These are phyloP conservation scores for Clavaria fumosa DNA, from an alignment of 768 basidiomycete species.

Conservation along the genomic window DNA sequence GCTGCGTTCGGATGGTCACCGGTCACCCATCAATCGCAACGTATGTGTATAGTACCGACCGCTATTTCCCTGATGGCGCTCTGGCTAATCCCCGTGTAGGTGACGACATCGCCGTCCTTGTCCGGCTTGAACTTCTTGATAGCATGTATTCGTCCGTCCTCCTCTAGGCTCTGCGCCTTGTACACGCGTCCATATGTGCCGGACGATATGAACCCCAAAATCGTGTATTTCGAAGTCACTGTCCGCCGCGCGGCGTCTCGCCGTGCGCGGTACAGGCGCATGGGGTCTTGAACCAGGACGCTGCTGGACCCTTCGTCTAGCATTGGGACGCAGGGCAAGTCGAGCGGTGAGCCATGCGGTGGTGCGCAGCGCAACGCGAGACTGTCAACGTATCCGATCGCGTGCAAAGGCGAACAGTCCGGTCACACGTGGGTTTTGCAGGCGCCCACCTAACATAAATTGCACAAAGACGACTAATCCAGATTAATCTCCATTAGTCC, in stretches of 20 bases:
- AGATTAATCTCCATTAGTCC: too few relatives aligned
- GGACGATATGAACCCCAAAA: constrained; percentile 94
- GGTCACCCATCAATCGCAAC: neutral
- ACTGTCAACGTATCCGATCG: too few relatives aligned
- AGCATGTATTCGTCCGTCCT: constrained; percentile 63
- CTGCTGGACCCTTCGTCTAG: constrained; percentile 24
- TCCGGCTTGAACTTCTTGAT: constrained; percentile 99
- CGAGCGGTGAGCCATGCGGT: too few relatives aligned
- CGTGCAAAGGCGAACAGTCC: too few relatives aligned
- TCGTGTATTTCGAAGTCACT: constrained; percentile 73
- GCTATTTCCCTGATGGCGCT: constrained; percentile 96
- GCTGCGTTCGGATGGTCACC: constrained; percentile 25
- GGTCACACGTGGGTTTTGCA: too few relatives aligned
- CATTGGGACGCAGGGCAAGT: constrained; percentile 8
- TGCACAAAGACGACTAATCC: too few relatives aligned
- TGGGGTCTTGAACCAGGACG: constrained; percentile 55
- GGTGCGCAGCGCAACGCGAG: too few relatives aligned
- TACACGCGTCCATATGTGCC: constrained; percentile 99
- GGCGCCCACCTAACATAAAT: too few relatives aligned
- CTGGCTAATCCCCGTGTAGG: constrained; percentile 96
- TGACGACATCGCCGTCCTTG: constrained; percentile 92
- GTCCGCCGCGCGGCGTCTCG: constrained; percentile 52
- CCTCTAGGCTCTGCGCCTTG: constrained; percentile 74
- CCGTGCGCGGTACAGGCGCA: constrained; percentile 72
- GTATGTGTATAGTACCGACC: constrained; percentile 29